phyloP scores from a whole-genome alignment of 176 grass and related monocot genomes.

The Carex kokanica region DNA sequence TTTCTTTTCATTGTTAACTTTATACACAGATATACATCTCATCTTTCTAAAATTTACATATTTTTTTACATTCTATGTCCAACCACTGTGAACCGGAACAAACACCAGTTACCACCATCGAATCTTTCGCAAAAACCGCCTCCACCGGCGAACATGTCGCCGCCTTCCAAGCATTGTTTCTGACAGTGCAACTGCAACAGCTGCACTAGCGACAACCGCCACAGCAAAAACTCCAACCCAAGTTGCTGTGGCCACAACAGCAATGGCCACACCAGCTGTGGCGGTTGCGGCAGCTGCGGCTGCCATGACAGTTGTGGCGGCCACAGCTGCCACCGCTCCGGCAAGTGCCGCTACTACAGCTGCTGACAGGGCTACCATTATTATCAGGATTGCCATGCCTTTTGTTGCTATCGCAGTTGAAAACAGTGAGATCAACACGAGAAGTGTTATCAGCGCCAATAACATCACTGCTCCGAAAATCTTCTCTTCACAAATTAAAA shows the following conservation, averaged over 20 bases:
- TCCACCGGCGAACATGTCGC: not conserved
- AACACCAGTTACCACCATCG: not conserved
- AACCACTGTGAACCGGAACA: not conserved
- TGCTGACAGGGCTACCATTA: not conserved
- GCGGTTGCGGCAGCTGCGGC: not conserved
- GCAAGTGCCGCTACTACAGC: conserved; percentile 23
- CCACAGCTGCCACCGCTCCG: conserved; percentile 8
- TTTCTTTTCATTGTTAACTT: not conserved
- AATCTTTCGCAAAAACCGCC: conserved; percentile 8
- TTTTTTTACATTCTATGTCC: not conserved
- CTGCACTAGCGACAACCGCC: not conserved
- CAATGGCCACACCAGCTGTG: not conserved
- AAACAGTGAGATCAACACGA: conserved; percentile 18
- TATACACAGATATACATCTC: conserved; percentile 9
- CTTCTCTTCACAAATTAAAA: not conserved
- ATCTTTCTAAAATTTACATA: not conserved
- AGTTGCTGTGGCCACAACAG: conserved; percentile 6
- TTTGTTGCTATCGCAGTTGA: not conserved
- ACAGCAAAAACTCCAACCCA: conserved; percentile 14
- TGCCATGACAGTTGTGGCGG: not conserved
- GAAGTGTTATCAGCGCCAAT: not conserved
- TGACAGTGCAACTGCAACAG: not conserved
- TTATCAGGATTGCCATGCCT: conserved; percentile 11
- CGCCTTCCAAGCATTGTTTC: not conserved
- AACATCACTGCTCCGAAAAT: not conserved